Base-by-base conservation (phyloP, 257 asterid genomes). In the Solanum sejunctum region DNA sequence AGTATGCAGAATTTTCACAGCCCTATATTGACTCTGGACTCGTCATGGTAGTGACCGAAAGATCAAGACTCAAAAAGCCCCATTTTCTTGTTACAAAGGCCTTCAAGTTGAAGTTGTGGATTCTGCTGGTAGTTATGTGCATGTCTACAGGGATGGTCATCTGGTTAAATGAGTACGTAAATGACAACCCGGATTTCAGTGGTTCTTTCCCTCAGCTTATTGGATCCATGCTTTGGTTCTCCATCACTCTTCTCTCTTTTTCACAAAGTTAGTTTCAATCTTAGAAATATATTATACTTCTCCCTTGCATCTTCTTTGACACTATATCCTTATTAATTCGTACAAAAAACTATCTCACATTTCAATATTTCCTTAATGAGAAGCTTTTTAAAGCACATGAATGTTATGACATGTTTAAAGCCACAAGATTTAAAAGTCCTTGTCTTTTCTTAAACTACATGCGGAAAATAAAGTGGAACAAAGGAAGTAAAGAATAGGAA, bases 1-100 rank as follows among this genome's bases (percentile, higher is more conserved):
- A 54, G 75, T 43, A 66, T 13, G 96, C 87, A 1, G 92, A 84
- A 18, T 94, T 94, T 83, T 77, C 97, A 21, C 96, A 89, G 73
- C 97, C 97, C 9, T 94, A 94, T 78, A 83, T 92, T 8, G 96
- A 91, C 10, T 89, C 92, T 16, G 96, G 93, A 82, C 86, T 94
- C 56, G 92, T 89, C 67, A 93, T 93, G 98, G 92, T 94, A 43
- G 95, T 91, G 81, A 84, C 88, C 4, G 92, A 17, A 64, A 87
- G 91, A 75, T 87, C 87, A 11, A 89, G 86, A 45, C 21, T 89
- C 69, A 81, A 81, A 67, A 86, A 88, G 32, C 84, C 92, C 8
- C 84, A 70, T 17, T 73, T 88, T 83, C 86, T 89, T 16, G 87
- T 90, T 11, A 36, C 92, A 7, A 88, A 82, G 63, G 91, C 93